A percentile compares a stretch with the other conserved stretches of the same genome.
Evolutionary conservation across 768 basidiomycete species (phyloP).

Genomic region (Kwoniella mangroviensis): DNA sequence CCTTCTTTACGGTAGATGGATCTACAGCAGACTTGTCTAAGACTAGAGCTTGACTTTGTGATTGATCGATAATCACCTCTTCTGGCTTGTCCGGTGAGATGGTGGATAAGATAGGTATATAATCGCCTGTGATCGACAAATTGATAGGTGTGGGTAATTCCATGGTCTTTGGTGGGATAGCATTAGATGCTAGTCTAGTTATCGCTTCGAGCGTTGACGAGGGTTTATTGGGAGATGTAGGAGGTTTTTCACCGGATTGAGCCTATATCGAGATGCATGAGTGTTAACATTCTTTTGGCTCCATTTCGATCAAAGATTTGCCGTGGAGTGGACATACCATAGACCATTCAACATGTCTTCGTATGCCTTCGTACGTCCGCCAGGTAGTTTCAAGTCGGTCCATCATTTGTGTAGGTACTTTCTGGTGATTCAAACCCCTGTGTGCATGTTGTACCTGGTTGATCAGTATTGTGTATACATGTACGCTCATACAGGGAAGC

Average conservation of each 20-base stretch:
- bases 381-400: slow-evolving; percentile 24
- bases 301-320: too few relatives aligned
- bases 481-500: not conserved
- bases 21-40: too few relatives aligned
- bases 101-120: not conserved
- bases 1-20: too few relatives aligned
- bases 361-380: slow-evolving; percentile 20
- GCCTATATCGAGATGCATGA: not conserved
- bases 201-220: slow-evolving; percentile 12
- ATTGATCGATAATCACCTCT: too few relatives aligned
- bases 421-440: slow-evolving; percentile 13
- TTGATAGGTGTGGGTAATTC: slow-evolving; percentile 17
- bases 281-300: not conserved
- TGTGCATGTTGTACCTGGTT: too few relatives aligned
- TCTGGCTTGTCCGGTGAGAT: not conserved
- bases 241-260: slow-evolving; percentile 7
- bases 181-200: slow-evolving; percentile 3
- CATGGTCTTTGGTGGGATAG: slow-evolving; percentile 14
- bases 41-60: too few relatives aligned
- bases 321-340: slow-evolving; percentile 5
- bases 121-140: slow-evolving; percentile 2
- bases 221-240: slow-evolving; percentile 5
- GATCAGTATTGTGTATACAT: not conserved
- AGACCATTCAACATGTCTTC: slow-evolving; percentile 20
- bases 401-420: slow-evolving; percentile 21